Evolutionary conservation across 2,329 filamentous ascomycete genomes (phyloP).

Genomic region (Sporothrix brasiliensis): DNA sequence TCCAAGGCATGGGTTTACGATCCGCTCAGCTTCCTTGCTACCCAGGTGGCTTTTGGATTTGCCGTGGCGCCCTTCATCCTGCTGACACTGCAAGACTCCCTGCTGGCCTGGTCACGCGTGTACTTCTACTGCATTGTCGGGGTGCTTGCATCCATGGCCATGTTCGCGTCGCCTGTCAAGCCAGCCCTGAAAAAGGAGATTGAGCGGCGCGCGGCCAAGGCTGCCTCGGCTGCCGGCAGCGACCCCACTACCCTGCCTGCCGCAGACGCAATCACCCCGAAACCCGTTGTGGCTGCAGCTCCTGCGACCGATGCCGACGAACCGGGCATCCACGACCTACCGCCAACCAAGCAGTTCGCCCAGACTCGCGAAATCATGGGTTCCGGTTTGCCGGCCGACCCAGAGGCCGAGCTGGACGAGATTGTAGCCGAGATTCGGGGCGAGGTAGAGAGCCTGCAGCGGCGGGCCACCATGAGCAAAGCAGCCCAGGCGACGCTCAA

Average conservation of each 20-base stretch:
- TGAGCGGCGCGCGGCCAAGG: constrained; percentile 58
- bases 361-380: constrained; percentile 32
- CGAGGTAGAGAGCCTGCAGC: constrained; percentile 66
- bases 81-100: constrained; percentile 69
- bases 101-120: constrained; percentile 78
- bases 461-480: constrained; percentile 35
- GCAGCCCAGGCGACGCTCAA: constrained; percentile 1
- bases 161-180: constrained; percentile 82
- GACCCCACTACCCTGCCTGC: background rate
- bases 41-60: constrained; percentile 64
- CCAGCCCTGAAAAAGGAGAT: constrained; percentile 58
- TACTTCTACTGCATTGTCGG: constrained; percentile 84
- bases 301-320: constrained; percentile 7
- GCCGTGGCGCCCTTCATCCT: constrained; percentile 82
- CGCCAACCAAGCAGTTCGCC: constrained; percentile 30
- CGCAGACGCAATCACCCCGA: background rate
- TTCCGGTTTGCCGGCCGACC: constrained; percentile 73
- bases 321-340: constrained; percentile 29
- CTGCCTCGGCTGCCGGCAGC: constrained; percentile 34
- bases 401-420: constrained; percentile 73
- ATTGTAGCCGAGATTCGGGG: constrained; percentile 72
- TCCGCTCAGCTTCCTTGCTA: constrained; percentile 42
- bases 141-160: constrained; percentile 64
- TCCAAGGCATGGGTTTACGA: constrained; percentile 83
- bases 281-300: background rate